Percentiles rank a stretch among this genome's conserved stretches.
phyloP scores from a whole-genome alignment of 163 green algal genomes.

The Scenedesmus sp. region DNA sequence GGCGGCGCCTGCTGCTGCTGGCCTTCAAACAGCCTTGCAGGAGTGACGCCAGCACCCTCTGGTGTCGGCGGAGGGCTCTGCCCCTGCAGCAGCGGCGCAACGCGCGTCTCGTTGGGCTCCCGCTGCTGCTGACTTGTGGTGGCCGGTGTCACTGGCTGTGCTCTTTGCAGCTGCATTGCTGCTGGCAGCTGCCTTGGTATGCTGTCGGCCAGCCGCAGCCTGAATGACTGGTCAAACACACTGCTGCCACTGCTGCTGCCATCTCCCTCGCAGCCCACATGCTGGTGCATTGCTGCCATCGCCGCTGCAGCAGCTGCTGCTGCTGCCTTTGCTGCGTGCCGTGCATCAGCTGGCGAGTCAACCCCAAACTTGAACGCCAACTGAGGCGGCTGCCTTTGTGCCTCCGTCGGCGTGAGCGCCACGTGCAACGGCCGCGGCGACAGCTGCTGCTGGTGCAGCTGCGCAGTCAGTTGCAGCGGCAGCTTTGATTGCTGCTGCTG shows the following conservation, averaged over 20 bases:
- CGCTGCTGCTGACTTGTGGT: background rate
- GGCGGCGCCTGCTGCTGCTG: constrained; percentile 23
- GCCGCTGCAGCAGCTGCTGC: constrained; percentile 36
- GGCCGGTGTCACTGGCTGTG: background rate
- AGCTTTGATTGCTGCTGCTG: constrained; percentile 9
- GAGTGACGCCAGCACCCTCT: background rate
- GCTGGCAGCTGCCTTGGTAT: background rate
- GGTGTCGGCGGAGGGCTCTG: constrained; percentile 26
- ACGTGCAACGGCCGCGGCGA: too few relatives aligned
- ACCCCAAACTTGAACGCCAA: constrained; percentile 44
- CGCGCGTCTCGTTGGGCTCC: background rate
- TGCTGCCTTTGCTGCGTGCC: constrained; percentile 1
- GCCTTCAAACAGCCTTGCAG: background rate
- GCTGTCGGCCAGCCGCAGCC: constrained; percentile 7
- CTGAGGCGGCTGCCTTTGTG: constrained; percentile 14
- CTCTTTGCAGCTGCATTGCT: background rate
- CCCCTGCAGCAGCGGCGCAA: constrained; percentile 47
- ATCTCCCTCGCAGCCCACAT: background rate
- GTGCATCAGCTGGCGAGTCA: background rate
- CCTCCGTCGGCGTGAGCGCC: background rate
- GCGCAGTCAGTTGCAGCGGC: too few relatives aligned
- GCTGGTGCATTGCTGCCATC: constrained; percentile 5
- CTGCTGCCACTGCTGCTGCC: background rate
- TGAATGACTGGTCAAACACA: constrained; percentile 4
- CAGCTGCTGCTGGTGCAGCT: constrained; percentile 28